Evolutionary conservation across 2,329 filamentous ascomycete genomes (phyloP).

Genomic region (Verticillium tricorpus): DNA sequence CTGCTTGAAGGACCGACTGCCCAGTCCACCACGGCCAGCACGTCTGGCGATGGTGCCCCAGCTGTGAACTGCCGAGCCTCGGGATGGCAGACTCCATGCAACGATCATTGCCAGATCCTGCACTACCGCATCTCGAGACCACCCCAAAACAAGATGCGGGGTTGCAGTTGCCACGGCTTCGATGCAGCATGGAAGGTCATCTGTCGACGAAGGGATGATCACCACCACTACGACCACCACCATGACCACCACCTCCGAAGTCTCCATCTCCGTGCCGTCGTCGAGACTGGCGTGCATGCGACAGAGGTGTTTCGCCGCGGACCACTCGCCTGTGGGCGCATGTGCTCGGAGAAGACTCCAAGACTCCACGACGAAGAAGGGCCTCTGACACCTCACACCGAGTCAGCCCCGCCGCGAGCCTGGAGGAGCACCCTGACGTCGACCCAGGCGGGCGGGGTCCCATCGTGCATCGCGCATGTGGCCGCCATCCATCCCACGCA

Average conservation of each 20-base stretch:
- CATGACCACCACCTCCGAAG: background rate
- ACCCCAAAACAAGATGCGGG: background rate
- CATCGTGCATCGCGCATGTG: background rate
- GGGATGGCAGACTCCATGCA: background rate
- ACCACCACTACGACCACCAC: background rate
- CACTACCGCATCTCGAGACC: background rate
- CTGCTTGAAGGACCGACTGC: too few species aligned
- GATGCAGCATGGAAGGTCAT: background rate
- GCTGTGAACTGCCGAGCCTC: background rate
- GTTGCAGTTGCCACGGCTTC: background rate
- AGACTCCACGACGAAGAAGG: background rate
- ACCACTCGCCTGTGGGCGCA: background rate
- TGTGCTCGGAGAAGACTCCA: too few species aligned
- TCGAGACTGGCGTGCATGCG: too few species aligned
- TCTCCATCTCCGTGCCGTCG: background rate
- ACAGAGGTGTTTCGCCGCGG: background rate
- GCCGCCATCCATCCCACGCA: background rate
- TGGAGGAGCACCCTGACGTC: background rate
- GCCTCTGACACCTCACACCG: background rate
- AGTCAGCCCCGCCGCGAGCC: background rate
- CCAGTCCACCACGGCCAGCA: too few species aligned
- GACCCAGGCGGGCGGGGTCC: background rate
- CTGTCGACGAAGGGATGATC: background rate
- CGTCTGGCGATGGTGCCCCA: too few species aligned
- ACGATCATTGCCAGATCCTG: background rate